A percentile compares a stretch with the other conserved stretches of the same genome.
phyloP scores from a whole-genome alignment of 2,329 filamentous ascomycete genomes.

The Aspergillus neoniger region DNA sequence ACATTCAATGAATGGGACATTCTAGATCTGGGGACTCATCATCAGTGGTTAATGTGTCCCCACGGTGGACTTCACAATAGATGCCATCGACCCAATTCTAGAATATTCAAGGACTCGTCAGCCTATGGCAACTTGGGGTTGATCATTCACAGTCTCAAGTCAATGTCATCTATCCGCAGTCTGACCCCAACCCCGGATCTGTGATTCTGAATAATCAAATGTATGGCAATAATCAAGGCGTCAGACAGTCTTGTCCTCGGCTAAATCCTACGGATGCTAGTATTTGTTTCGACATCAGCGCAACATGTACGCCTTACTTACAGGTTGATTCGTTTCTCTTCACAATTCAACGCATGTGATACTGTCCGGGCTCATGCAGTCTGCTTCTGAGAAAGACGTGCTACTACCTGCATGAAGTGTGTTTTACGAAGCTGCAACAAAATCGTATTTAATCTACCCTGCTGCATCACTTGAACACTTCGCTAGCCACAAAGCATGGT shows the following conservation, averaged over 20 bases:
- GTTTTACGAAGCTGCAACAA: background rate
- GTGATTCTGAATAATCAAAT: background rate
- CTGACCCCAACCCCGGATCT: background rate
- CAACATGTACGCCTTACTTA: background rate
- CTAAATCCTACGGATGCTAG: background rate
- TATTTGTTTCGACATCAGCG: background rate
- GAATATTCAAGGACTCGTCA: background rate
- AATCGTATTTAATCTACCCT: background rate
- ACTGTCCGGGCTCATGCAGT: background rate
- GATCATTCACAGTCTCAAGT: too few relatives aligned
- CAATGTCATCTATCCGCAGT: background rate
- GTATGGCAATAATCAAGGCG: background rate
- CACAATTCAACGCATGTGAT: background rate
- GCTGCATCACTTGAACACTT: slow-evolving; percentile 4
- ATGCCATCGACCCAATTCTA: too few relatives aligned
- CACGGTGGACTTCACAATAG: too few relatives aligned
- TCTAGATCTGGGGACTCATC: too few relatives aligned
- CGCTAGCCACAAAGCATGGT: background rate
- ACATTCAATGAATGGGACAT: too few relatives aligned
- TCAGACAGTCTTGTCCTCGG: background rate
- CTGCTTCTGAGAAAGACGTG: background rate
- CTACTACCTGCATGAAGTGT: background rate
- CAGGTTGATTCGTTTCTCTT: background rate
- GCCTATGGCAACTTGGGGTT: background rate
- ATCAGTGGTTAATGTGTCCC: too few relatives aligned